A percentile compares a stretch with the other conserved stretches of the same genome.
Conservation (phyloP, 2,329 filamentous ascomycete genomes). For the Didymellaceae sp. region DNA sequence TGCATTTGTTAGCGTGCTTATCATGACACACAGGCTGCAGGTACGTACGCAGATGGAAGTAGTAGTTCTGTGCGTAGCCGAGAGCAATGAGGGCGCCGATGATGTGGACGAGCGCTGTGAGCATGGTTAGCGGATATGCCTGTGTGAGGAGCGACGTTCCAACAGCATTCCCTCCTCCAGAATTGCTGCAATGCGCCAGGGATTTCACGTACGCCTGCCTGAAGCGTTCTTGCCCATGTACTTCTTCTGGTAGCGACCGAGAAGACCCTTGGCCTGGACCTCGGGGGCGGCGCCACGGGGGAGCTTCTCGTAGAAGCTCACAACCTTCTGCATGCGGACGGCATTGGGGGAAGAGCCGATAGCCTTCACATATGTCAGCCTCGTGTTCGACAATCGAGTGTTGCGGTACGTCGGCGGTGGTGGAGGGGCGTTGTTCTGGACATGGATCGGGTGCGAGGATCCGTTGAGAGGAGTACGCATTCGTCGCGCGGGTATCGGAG, state of each 20-base stretch:
- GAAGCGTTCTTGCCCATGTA: conserved; percentile 97
- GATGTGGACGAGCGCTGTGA: conserved; percentile 82
- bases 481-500: conserved; percentile 7
- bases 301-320: conserved; percentile 98
- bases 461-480: conserved; percentile 1
- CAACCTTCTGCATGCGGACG: conserved; percentile 95
- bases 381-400: neutral
- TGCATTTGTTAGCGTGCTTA: conserved; percentile 51
- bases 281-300: conserved; percentile 90
- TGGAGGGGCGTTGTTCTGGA: neutral
- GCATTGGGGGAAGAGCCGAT: conserved; percentile 96
- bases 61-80: conserved; percentile 98
- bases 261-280: conserved; percentile 78
- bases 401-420: neutral
- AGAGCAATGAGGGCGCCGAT: conserved; percentile 78
- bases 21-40: neutral
- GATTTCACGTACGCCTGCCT: conserved; percentile 75
- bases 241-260: conserved; percentile 82
- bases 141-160: neutral
- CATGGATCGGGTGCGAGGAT: neutral
- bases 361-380: conserved; percentile 64
- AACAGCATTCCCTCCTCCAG: neutral
- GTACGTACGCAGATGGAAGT: conserved; percentile 96
- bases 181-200: neutral
- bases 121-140: conserved; percentile 23